Base-by-base conservation (phyloP, 495 filamentous ascomycete species). In the Pseudomonodictys pantanalensis region DNA sequence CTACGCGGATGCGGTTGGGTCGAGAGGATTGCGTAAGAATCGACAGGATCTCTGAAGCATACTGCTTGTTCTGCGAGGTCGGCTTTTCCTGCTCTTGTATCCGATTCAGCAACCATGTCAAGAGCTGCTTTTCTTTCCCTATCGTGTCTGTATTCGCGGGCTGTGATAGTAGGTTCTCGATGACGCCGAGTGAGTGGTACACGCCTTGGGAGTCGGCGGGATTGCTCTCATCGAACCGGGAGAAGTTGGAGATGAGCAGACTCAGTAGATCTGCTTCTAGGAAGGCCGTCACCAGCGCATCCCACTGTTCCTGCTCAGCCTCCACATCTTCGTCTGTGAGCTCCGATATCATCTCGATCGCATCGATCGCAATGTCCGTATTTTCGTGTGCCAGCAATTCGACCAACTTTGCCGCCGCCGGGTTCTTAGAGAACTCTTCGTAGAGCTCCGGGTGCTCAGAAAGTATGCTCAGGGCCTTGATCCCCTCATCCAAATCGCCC, bases 251-350 rank as follows among this genome's bases (percentile, higher is more conserved):
- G 6, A 87, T 79, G 11, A 97, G 72, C n/a, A 97, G 78, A 65
- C 87, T 86, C 18, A 97, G 74, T 2, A 97, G 73, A 70, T 95
- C 90, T 25, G 87, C 84, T 61, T 96, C 88, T 57, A 87, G 72
- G 77, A 96, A 81, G 8, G 89, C 85, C 65, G 90, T 84, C 1
- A 93, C 91, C 18, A 99, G 73, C 2, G 68, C 77, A 65, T 86
- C 82, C 90, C 92, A 97, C 71, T 99, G 86, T 47, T 82, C 83
- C 59, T 89, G 85, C 54, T 88, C 83, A 5, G 91, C 91, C 39
- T 87, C 80, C 1, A 97, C 90, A 71, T 97, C 93, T 68, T 97
- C 92, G 68, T 96, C 93, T 17, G 90, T 96, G 62, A 99, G 74
- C 77, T 99, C 93, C 57, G 83, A 83, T 51, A 99, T 85, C 38